A percentile compares a stretch with the other conserved stretches of the same genome.
phyloP scores from a whole-genome alignment of 2,329 filamentous ascomycete genomes.

The Colletotrichum sublineola region DNA sequence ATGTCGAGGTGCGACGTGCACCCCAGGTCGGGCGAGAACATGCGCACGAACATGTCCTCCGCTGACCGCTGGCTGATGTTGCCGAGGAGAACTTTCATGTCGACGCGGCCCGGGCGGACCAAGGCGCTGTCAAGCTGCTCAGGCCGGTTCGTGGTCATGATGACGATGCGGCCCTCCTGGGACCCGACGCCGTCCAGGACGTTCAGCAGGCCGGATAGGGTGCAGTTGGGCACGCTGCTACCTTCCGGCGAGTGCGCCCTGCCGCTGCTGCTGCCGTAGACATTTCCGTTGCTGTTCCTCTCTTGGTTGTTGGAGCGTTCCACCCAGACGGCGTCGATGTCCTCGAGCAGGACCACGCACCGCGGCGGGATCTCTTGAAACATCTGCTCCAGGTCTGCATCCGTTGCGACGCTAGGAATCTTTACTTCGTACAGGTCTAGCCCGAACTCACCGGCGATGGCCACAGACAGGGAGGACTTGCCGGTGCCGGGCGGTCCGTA shows the following conservation, averaged over 20 bases:
- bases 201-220: conserved; percentile 76
- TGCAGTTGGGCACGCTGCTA: conserved; percentile 51
- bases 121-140: conserved; percentile 75
- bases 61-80: conserved; percentile 60
- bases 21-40: conserved; percentile 56
- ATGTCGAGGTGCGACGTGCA: conserved; percentile 45
- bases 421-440: conserved; percentile 65
- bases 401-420: conserved; percentile 62
- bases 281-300: conserved; percentile 18
- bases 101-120: conserved; percentile 75
- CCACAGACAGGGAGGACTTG: conserved; percentile 69
- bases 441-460: conserved; percentile 64
- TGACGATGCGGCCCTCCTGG: conserved; percentile 76
- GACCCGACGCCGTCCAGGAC: conserved; percentile 78
- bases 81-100: conserved; percentile 71
- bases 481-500: conserved; percentile 74
- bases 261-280: conserved; percentile 40
- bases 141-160: conserved; percentile 80
- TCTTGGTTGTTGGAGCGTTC: conserved; percentile 42
- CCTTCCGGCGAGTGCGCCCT: conserved; percentile 28
- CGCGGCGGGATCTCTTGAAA: conserved; percentile 66
- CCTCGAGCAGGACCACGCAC: conserved; percentile 68
- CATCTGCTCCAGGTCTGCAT: conserved; percentile 63
- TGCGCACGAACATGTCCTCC: conserved; percentile 61
- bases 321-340: conserved; percentile 62